phyloP scores from a whole-genome alignment of 495 filamentous ascomycete genomes.

The Podospora anserina region DNA sequence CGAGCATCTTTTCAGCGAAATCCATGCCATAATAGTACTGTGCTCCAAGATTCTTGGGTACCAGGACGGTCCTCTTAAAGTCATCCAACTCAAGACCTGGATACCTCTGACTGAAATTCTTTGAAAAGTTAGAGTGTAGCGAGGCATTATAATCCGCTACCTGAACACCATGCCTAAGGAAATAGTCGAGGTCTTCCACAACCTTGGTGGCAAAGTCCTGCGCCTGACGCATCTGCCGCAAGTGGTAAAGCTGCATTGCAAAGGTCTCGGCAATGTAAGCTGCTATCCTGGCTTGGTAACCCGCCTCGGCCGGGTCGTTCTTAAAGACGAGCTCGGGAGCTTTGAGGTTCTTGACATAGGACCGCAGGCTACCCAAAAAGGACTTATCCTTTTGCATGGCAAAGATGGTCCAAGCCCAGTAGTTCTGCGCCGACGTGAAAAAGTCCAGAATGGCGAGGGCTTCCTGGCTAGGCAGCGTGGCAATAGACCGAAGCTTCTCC shows the following conservation, averaged over 20 bases:
- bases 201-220: slow-evolving; percentile 62
- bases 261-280: slow-evolving; percentile 82
- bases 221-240: slow-evolving; percentile 66
- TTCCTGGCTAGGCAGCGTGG: slow-evolving; percentile 57
- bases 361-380: slow-evolving; percentile 67
- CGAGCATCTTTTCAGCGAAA: slow-evolving; percentile 69
- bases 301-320: slow-evolving; percentile 47
- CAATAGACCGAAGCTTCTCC: slow-evolving; percentile 66
- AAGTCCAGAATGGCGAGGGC: slow-evolving; percentile 78
- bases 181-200: slow-evolving; percentile 71
- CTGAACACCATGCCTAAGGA: slow-evolving; percentile 66
- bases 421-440: slow-evolving; percentile 78
- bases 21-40: slow-evolving; percentile 80
- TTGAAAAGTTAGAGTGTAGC: slow-evolving; percentile 76
- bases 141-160: slow-evolving; percentile 78
- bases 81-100: slow-evolving; percentile 63
- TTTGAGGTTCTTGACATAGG: slow-evolving; percentile 62
- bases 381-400: slow-evolving; percentile 66
- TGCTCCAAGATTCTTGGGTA: slow-evolving; percentile 58
- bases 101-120: slow-evolving; percentile 79
- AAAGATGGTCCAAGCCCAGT: slow-evolving; percentile 87
- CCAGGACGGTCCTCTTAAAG: slow-evolving; percentile 71
- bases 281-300: slow-evolving; percentile 66
- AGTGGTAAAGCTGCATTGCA: slow-evolving; percentile 83
- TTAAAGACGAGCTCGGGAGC: slow-evolving; percentile 46